A percentile compares a stretch with the other conserved stretches of the same genome.
phyloP scores from a whole-genome alignment of 2,329 filamentous ascomycete genomes.

The Claviceps pazoutovae region DNA sequence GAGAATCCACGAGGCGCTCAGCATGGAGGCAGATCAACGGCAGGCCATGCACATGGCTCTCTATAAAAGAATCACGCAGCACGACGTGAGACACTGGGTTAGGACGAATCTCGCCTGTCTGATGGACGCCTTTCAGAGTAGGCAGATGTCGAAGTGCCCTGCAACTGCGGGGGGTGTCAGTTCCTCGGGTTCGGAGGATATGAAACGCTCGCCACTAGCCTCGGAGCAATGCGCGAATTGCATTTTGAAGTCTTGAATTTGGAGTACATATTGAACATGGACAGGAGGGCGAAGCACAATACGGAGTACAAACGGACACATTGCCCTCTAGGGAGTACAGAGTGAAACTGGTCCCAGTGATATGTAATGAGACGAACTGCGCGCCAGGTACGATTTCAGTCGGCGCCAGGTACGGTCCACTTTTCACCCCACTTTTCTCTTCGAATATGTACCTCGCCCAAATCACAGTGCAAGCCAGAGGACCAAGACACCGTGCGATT shows the following conservation, averaged over 20 bases:
- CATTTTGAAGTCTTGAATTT: no score
- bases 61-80: conserved; percentile 2
- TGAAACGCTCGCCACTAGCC: not conserved
- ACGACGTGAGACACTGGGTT: conserved; percentile 4
- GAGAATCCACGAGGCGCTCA: conserved; percentile 67
- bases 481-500: no score
- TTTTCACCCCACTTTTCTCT: no score
- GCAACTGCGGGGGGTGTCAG: not conserved
- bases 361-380: not conserved
- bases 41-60: conserved; percentile 5
- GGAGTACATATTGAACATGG: no score
- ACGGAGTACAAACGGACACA: no score
- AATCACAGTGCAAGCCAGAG: no score
- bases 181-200: not conserved
- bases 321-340: no score
- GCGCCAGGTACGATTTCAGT: no score
- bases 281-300: no score
- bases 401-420: no score
- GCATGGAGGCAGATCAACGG: conserved; percentile 54
- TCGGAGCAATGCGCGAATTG: not conserved
- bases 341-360: not conserved
- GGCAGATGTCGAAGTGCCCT: not conserved
- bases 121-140: conserved; percentile 1
- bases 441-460: no score
- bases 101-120: not conserved